Conservation (phyloP, 352 stramenopile species). For the Pythium chondricola region DNA sequence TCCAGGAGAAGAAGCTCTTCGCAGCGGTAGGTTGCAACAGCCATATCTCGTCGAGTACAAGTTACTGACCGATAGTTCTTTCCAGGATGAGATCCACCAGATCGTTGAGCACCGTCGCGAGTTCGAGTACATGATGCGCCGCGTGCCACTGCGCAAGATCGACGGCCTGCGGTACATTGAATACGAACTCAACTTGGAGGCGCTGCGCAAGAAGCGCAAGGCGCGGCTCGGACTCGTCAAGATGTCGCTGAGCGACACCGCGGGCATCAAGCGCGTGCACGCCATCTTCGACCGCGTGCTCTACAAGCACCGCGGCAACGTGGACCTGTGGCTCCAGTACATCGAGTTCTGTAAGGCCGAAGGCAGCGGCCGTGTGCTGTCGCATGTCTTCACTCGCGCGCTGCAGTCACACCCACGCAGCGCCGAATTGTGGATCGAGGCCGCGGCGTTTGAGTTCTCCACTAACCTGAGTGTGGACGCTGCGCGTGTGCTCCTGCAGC, state of each 20-base stretch:
- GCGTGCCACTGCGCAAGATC: constrained; percentile 84
- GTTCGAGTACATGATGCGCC: constrained; percentile 91
- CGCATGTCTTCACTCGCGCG: constrained; percentile 77
- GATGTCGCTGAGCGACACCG: constrained; percentile 64
- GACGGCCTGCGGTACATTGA: constrained; percentile 92
- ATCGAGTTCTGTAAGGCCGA: constrained; percentile 82
- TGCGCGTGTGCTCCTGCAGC: constrained; percentile 87
- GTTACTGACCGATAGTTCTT: too few relatives aligned
- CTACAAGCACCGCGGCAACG: constrained; percentile 82
- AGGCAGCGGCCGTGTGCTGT: constrained; percentile 60
- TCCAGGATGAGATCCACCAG: constrained; percentile 82
- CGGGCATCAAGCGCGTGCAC: constrained; percentile 66
- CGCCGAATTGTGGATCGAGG: constrained; percentile 86
- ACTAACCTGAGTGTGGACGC: constrained; percentile 82
- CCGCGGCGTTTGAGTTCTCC: constrained; percentile 87
- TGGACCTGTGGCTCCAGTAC: constrained; percentile 90
- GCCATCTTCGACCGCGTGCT: constrained; percentile 84
- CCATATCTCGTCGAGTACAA: too few relatives aligned
- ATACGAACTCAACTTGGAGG: constrained; percentile 91
- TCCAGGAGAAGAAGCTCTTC: constrained; percentile 86
- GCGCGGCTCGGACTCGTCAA: constrained; percentile 57
- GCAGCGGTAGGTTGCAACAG: constrained; percentile 21
- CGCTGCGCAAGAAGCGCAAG: constrained; percentile 81
- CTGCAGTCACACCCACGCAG: constrained; percentile 85
- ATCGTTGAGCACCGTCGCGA: constrained; percentile 86